Conservation (phyloP, 768 basidiomycete genomes). For the Trametes elegans region DNA sequence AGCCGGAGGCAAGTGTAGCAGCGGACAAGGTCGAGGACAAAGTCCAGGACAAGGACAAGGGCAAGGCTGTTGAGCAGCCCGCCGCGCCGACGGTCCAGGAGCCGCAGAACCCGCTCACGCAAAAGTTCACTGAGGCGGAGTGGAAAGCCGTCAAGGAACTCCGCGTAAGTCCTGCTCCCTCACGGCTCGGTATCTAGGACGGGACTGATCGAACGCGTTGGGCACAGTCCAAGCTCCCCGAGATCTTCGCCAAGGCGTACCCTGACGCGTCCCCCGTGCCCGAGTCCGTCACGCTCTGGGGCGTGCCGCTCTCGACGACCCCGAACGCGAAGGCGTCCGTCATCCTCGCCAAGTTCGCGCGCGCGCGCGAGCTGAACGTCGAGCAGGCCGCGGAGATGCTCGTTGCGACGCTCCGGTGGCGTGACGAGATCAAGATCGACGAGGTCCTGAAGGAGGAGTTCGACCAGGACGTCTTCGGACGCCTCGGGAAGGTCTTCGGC, state of each 20-base stretch:
- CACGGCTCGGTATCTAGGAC: conserved; percentile 23
- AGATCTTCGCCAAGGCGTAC: conserved; percentile 58
- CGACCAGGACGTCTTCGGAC: conserved; percentile 36
- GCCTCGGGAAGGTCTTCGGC: conserved; percentile 63
- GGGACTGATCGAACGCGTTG: background rate
- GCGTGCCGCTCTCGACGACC: conserved; percentile 57
- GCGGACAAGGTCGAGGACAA: conserved; percentile 3
- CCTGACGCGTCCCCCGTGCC: conserved; percentile 54
- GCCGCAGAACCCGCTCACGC: conserved; percentile 67
- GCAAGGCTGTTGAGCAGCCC: too few relatives aligned
- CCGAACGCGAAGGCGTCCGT: conserved; percentile 55
- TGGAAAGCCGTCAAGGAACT: conserved; percentile 70
- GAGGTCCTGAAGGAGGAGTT: conserved; percentile 52
- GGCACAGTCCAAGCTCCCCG: conserved; percentile 40
- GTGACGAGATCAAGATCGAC: conserved; percentile 64
- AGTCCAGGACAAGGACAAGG: too few relatives aligned
- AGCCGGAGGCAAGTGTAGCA: background rate
- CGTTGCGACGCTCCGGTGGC: conserved; percentile 68
- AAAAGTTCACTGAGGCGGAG: conserved; percentile 67
- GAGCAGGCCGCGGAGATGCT: conserved; percentile 59
- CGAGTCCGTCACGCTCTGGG: conserved; percentile 62
- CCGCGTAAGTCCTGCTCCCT: conserved; percentile 43
- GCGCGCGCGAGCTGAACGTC: conserved; percentile 61
- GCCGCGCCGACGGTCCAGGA: conserved; percentile 44
- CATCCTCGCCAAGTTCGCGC: conserved; percentile 77